Conservation (phyloP, 306 rosid species). For the Quercus berberidifolia region DNA sequence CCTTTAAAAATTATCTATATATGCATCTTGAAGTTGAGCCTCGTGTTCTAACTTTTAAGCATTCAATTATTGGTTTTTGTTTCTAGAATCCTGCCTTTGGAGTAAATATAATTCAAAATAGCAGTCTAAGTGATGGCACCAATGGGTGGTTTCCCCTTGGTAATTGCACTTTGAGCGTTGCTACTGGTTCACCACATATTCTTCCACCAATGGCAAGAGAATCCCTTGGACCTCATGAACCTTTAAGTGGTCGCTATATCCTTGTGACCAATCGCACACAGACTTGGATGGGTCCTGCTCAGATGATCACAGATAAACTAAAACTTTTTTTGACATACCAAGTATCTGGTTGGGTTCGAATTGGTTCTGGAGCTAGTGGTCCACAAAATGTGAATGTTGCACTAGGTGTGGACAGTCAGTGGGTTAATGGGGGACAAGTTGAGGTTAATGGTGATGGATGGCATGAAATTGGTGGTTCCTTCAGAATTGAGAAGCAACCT, state of each 20-base stretch:
- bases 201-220: conserved; percentile 98
- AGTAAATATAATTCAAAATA: conserved; percentile 73
- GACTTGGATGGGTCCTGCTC: conserved; percentile 98
- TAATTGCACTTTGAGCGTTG: conserved; percentile 68
- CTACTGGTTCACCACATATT: conserved; percentile 73
- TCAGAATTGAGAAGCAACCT: conserved; percentile 87
- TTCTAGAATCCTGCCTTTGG: conserved; percentile 69
- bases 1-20: neutral
- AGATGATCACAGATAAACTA: conserved; percentile 75
- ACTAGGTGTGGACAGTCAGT: conserved; percentile 73
- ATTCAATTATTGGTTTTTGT: conserved; percentile 14
- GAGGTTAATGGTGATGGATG: conserved; percentile 56
- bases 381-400: conserved; percentile 74
- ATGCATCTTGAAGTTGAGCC: conserved; percentile 4
- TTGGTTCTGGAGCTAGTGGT: conserved; percentile 60
- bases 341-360: conserved; percentile 88
- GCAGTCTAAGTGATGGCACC: conserved; percentile 61
- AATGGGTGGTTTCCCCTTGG: conserved; percentile 90
- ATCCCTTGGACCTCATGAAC: conserved; percentile 71
- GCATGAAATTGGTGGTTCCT: conserved; percentile 94
- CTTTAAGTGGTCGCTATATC: conserved; percentile 66
- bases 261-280: conserved; percentile 81
- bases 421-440: conserved; percentile 91
- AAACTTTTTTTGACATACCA: conserved; percentile 78
- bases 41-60: neutral